Evolutionary conservation across 768 basidiomycete genomes (phyloP), one percentile per base, ranked within the genome.

Genomic region (Cubamyces lactineus): DNA sequence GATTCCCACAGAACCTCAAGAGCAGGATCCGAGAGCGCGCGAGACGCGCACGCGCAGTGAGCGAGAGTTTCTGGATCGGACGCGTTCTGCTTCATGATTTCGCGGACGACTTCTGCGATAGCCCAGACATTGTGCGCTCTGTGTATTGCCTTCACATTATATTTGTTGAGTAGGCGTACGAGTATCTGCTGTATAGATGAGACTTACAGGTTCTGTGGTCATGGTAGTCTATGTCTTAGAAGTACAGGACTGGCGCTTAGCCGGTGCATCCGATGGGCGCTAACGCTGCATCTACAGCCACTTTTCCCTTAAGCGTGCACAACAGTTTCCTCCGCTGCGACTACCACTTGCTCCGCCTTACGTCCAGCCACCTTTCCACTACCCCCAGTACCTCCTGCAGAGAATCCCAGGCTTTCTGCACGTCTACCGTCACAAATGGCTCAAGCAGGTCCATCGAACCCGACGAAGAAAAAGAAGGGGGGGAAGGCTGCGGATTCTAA

Each of bases 401-500:
- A 34, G 34, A 4, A 6, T 34, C 34, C 4, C 11, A 11, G 5
- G n/a, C 11, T 11, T 34, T 5, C 51, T 53, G 1, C 12, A 53
- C 7, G 13, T 19, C 7, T 17, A 39, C 51, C 2, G 19, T 5
- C 30, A 38, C 5, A 40, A 38, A 67, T 65, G 65, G 60, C 60
- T 17, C 62, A 66, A 43, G 67, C 67, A 2, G 69, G 67, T 5
- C 66, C 69, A 11, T 67, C 66, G 4, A 55, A 51, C 23, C 30
- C 51, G 17, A 13, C 45, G 7, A 67, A 59, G 41, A 49, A 46
- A 11, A 59, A 58, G 39, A 67, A 63, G n/a, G 24, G 15, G 11
- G 17, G 49, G 5, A 67, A 59, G 41, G 21, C 17, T 16, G 57
- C 49, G 16, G 63, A 67, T 15, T 43, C 67, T 47, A 65, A 48